Conservation (phyloP, 2,329 filamentous ascomycete genomes). For the Geosmithia morbida region DNA sequence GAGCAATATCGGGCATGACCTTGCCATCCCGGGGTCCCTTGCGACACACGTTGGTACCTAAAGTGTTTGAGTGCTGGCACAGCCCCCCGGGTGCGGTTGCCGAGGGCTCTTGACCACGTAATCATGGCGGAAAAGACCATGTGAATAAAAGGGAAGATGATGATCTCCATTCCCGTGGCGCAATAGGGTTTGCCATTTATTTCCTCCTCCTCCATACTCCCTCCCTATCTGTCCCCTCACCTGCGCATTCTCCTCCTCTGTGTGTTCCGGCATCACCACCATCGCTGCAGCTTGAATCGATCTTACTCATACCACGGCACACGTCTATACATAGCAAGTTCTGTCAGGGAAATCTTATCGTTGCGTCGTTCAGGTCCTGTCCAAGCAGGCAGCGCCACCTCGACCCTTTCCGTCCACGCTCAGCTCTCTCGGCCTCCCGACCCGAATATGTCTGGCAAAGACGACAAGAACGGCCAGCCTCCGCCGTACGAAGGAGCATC, state of each 20-base stretch:
- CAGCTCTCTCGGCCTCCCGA: no score
- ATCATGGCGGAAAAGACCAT: not conserved
- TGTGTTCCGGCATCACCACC: not conserved
- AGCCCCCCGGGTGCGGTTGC: not conserved
- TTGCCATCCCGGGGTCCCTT: not conserved
- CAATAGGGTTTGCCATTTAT: not conserved
- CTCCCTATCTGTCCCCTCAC: no score
- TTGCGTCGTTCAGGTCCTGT: no score
- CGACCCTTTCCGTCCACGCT: no score
- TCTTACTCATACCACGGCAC: no score
- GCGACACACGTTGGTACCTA: not conserved
- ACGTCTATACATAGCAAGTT: no score
- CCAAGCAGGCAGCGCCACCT: no score
- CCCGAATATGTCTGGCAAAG: not conserved
- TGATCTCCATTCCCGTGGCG: not conserved
- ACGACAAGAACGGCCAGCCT: not conserved
- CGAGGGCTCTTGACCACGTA: not conserved
- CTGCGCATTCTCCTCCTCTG: not conserved
- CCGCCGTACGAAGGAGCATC: not conserved
- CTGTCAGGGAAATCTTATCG: no score
- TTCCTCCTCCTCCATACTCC: not conserved
- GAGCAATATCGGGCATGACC: not conserved
- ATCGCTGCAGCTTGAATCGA: no score
- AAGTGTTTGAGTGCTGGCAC: not conserved
- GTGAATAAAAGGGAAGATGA: not conserved